Base-by-base conservation (phyloP, 495 filamentous ascomycete genomes). In the Aspergillus avenaceus region DNA sequence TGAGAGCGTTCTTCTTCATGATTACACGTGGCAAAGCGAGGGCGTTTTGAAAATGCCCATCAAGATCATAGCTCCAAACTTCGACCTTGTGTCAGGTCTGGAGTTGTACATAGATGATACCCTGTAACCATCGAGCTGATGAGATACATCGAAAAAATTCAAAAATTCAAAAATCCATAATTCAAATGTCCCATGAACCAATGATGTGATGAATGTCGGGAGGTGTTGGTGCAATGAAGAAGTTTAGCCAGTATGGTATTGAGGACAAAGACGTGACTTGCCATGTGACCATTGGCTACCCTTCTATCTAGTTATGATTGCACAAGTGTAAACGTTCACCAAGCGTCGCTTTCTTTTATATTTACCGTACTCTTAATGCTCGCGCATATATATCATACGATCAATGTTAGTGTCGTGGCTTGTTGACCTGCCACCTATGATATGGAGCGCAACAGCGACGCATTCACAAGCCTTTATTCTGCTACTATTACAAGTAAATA, bases 31-130 rank as follows among this genome's bases (percentile, higher is more conserved):
- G 27, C 8, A 11, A 45, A 45, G 25, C 24, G 25, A 29, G 16
- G 29, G 29, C 26, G 16, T 38, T 38, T 38, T 47, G 45, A 31
- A 28, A 36, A 47, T 47, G 45, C 29, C 42, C 21, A 19, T 11
- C 16, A 45, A 16, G 13, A 18, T 18, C 26, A 45, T 29, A 21
- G 22, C 11, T 37, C 21, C 11, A 31, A 2, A 37, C n/a, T 8
- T n/a, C 36, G 26, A 31, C 9, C 14, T 23, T 28, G 13, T 44
- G 26, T 22, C 8, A 31, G 21, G n/a, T 38, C 31, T 21, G 29
- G 37, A 37, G 11, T 22, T 47, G 31, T 47, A 47, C 31, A 47
- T 47, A 47, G 26, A 29, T 14, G 31, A 47, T 47, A 47, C 45
- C 45, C 45, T 47, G 45, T 21, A 47, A 31, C 29, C 42, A 8